Conservation (phyloP, 139 green algal species). For the Volvox africanus region DNA sequence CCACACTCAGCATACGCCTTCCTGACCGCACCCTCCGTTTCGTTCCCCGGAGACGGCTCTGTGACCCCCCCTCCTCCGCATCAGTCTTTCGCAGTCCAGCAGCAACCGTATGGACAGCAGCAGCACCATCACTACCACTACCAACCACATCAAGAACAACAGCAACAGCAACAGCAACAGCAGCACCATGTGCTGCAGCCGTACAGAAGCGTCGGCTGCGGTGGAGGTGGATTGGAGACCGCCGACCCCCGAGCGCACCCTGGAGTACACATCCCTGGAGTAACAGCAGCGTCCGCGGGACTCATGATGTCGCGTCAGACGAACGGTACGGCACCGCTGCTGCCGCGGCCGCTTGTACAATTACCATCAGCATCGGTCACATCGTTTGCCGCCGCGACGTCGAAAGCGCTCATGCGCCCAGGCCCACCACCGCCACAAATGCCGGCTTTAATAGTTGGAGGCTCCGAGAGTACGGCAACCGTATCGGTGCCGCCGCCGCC, state of each 20-base stretch:
- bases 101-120: background rate
- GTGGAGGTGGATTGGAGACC: background rate
- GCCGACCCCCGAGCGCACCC: background rate
- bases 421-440: background rate
- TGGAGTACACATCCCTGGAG: background rate
- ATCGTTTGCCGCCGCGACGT: background rate
- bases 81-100: background rate
- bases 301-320: background rate
- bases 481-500: background rate
- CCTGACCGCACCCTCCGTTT: background rate
- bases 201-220: background rate
- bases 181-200: background rate
- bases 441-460: background rate
- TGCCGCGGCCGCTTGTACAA: background rate
- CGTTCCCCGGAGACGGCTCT: background rate
- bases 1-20: background rate
- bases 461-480: too few species aligned
- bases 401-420: constrained; percentile 23
- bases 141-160: background rate
- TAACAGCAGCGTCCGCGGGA: background rate
- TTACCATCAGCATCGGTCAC: background rate
- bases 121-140: too few species aligned
- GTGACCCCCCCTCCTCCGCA: background rate
- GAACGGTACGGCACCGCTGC: background rate
- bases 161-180: background rate